Evolutionary conservation across 352 stramenopile genomes (phyloP).

Genomic region (Phytophthora pini): DNA sequence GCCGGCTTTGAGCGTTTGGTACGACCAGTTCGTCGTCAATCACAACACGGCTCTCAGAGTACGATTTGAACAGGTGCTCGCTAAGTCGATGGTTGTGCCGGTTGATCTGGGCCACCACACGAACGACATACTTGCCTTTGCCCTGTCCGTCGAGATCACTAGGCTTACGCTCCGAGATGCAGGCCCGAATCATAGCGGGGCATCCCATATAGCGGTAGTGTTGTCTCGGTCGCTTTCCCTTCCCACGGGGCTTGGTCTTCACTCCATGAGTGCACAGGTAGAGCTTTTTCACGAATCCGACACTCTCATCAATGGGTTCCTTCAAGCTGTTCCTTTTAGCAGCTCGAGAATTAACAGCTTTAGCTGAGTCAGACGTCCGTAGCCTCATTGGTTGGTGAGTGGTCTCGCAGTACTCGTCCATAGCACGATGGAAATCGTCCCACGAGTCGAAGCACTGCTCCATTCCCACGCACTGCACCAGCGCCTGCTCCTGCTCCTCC

Average conservation of each 20-base stretch:
- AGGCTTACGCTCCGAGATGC: slow-evolving; percentile 80
- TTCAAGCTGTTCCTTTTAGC: slow-evolving; percentile 88
- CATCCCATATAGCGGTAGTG: slow-evolving; percentile 89
- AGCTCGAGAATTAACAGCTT: slow-evolving; percentile 76
- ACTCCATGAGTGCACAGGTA: slow-evolving; percentile 87
- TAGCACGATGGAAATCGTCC: slow-evolving; percentile 83
- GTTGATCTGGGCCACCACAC: slow-evolving; percentile 86
- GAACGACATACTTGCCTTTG: slow-evolving; percentile 86
- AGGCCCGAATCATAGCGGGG: slow-evolving; percentile 83
- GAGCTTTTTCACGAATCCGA: slow-evolving; percentile 88
- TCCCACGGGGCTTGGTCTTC: slow-evolving; percentile 84
- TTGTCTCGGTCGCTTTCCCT: slow-evolving; percentile 79
- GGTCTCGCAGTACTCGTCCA: slow-evolving; percentile 78
- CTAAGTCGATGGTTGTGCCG: slow-evolving; percentile 87
- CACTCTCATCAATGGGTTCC: slow-evolving; percentile 85
- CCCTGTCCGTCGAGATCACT: slow-evolving; percentile 46
- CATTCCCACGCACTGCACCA: slow-evolving; percentile 75
- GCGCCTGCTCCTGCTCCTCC: slow-evolving; percentile 59
- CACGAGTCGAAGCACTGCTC: slow-evolving; percentile 85
- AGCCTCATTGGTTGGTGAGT: slow-evolving; percentile 85
- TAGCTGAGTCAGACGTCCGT: slow-evolving; percentile 82
- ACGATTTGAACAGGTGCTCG: slow-evolving; percentile 88
- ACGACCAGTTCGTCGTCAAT: slow-evolving; percentile 84
- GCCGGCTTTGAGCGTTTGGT: slow-evolving; percentile 42
- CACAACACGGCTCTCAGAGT: slow-evolving; percentile 85